Percentiles rank a stretch among this genome's conserved stretches.
Conservation (phyloP, 768 basidiomycete genomes). For the Rhodotorula kratochvilovae region DNA sequence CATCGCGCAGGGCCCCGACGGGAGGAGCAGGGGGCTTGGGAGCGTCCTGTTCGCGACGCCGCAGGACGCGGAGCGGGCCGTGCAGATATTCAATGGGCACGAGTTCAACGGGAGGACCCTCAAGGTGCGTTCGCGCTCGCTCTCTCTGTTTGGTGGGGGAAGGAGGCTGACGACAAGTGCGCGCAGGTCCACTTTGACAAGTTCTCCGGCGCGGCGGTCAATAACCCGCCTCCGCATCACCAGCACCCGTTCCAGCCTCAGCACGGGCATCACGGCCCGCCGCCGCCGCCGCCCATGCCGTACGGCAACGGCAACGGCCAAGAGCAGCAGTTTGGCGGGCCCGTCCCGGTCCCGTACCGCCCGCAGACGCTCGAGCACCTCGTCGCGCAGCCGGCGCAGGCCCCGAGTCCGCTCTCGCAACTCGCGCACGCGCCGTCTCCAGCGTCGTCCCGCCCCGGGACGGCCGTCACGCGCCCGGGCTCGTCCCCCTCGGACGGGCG, state of each 20-base stretch:
- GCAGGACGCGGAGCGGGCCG: slow-evolving; percentile 75
- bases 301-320: background rate
- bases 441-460: background rate
- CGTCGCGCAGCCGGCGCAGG: background rate
- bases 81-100: slow-evolving; percentile 85
- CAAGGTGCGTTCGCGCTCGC: slow-evolving; percentile 10
- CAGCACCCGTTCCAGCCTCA: background rate
- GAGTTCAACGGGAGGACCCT: slow-evolving; percentile 43
- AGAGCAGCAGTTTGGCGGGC: background rate
- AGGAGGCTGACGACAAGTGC: background rate
- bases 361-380: background rate
- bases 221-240: slow-evolving; percentile 2
- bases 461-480: background rate
- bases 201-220: slow-evolving; percentile 48
- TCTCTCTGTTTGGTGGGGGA: too few species aligned
- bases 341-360: background rate
- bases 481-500: background rate
- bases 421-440: background rate
- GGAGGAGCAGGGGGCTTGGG: slow-evolving; percentile 85
- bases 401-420: background rate
- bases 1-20: slow-evolving; percentile 79
- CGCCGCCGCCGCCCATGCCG: background rate
- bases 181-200: slow-evolving; percentile 83
- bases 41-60: slow-evolving; percentile 82
- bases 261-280: background rate